Evolutionary conservation across 257 asterid species (phyloP), one percentile per base, ranked within the genome.

Genomic region (Verbascum thapsus): DNA sequence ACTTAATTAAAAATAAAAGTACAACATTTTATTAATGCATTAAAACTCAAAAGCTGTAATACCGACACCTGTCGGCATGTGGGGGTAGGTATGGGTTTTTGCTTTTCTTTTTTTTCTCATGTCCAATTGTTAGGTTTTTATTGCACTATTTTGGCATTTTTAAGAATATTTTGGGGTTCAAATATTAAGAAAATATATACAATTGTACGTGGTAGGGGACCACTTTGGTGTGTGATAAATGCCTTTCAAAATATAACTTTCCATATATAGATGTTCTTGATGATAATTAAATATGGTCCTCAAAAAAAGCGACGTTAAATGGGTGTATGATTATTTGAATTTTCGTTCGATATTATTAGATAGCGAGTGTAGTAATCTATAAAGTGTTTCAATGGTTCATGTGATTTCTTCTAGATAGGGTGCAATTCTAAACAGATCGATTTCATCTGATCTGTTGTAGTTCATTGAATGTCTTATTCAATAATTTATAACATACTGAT

Each of bases 11-110:
- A 50, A 37, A 44, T 49, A 3, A 69, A 64, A 74, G 52, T 64
- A 50, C 3, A 61, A n/a, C n/a, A n/a, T n/a, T 19, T 34, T 40
- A 39, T 57, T 45, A 72, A 64, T 63, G 77, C 80, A 63, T 64
- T 42, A 55, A 26, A 70, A 42, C 57, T 42, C 22, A 62, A 77
- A 77, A 73, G 75, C 20, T 58, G 64, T 35, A 39, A 19, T 49
- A 40, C 57, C 66, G 78, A 83, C 90, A 83, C 80, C 72, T 80
- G 85, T 83, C 77, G 43, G 82, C 76, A 60, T 68, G 76, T 62
- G 70, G 66, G 66, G 65, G 44, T 59, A 54, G 67, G 51, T 69
- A 67, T 51, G 77, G 44, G 53, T 20, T 30, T 48, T 52, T 54
- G 12, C 18, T 48, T 52, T 61, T 72, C 41, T 19, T 53, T 41